A percentile compares a stretch with the other conserved stretches of the same genome.
Conservation (phyloP, 164 flowering plant genomes). For the Magnolia kwangsiensis region DNA sequence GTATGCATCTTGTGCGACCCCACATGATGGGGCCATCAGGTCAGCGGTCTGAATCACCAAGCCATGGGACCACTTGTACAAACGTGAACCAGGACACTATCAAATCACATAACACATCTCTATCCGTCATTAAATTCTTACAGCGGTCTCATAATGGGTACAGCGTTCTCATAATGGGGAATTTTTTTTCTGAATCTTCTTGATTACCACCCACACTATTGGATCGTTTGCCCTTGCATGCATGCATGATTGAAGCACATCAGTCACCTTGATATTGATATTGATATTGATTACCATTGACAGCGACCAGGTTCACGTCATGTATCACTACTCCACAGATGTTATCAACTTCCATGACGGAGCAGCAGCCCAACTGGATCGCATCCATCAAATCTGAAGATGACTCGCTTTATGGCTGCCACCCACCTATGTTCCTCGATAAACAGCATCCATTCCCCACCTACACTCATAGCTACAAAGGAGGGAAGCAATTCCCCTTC, state of each 20-base stretch:
- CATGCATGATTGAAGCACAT: not conserved
- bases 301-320: conserved; percentile 5
- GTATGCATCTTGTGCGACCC: too few species aligned
- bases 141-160: not conserved
- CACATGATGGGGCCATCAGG: not conserved
- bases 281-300: not conserved
- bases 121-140: not conserved
- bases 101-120: not conserved
- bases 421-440: conserved; percentile 26
- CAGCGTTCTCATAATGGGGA: not conserved
- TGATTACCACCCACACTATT: not conserved
- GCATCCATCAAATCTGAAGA: conserved; percentile 42
- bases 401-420: conserved; percentile 28
- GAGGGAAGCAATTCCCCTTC: conserved; percentile 51
- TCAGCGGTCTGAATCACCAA: not conserved
- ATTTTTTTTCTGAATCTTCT: not conserved
- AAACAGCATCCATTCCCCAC: conserved; percentile 28
- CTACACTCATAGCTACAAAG: conserved; percentile 32
- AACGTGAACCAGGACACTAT: too few species aligned
- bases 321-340: conserved; percentile 29
- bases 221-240: not conserved
- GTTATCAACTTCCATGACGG: conserved; percentile 26
- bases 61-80: not conserved
- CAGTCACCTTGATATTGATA: not conserved
- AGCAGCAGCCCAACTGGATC: conserved; percentile 36